Evolutionary conservation across 1,284 basidiomycete species (phyloP).

Genomic region (Boletus chippewaensis): DNA sequence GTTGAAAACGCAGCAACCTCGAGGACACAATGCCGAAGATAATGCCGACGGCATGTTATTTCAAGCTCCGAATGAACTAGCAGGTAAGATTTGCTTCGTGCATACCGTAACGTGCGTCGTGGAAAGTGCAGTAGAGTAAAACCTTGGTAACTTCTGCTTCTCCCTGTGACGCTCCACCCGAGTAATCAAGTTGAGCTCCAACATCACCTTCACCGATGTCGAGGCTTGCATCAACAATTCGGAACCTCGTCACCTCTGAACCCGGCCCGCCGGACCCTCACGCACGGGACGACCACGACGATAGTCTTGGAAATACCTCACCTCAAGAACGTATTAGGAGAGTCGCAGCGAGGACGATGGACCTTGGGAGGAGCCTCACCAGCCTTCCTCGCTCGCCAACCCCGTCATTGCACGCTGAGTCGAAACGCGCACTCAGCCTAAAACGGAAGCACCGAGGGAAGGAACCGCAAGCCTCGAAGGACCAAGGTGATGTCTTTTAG

Average conservation of each 20-base stretch:
- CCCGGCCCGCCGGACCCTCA: slow-evolving; percentile 8
- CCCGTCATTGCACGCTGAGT: slow-evolving; percentile 32
- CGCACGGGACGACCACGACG: slow-evolving; percentile 17
- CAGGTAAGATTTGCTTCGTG: no score
- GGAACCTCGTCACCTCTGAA: slow-evolving; percentile 22
- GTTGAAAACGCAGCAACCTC: slow-evolving; percentile 26
- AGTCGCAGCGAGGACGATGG: slow-evolving; percentile 49
- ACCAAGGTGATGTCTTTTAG: slow-evolving; percentile 27
- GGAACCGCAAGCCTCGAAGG: slow-evolving; percentile 32
- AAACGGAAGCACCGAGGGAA: slow-evolving; percentile 48
- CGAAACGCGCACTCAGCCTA: slow-evolving; percentile 50
- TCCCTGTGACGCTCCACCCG: not conserved
- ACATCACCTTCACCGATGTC: slow-evolving; percentile 21
- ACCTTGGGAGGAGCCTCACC: slow-evolving; percentile 50
- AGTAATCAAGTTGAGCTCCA: slow-evolving; percentile 8
- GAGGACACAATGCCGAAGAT: slow-evolving; percentile 14
- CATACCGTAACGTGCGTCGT: not conserved
- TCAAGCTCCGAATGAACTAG: slow-evolving; percentile 19
- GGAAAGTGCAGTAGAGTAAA: slow-evolving; percentile 12
- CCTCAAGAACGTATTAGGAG: slow-evolving; percentile 35
- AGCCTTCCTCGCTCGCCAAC: slow-evolving; percentile 32
- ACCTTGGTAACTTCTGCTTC: slow-evolving; percentile 8
- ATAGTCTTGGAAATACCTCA: slow-evolving; percentile 38
- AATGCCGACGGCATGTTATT: slow-evolving; percentile 6
- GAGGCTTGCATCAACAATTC: slow-evolving; percentile 24